Conservation (phyloP, 1,139 yeast species). For the Pichia cactophila region DNA sequence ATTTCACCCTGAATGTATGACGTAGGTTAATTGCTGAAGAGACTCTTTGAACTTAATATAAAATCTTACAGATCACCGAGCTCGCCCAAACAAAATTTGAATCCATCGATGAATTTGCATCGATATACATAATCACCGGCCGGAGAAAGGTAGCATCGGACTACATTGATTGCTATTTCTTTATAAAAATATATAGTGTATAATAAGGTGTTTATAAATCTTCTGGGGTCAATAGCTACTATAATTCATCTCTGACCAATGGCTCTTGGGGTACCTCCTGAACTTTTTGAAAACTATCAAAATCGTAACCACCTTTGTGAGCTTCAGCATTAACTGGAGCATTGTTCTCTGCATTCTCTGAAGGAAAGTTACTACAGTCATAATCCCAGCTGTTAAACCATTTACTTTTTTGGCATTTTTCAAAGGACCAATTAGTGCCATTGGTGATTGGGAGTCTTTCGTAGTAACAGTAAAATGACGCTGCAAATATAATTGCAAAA, state of each 20-base stretch:
- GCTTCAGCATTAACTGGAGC: conserved; percentile 11
- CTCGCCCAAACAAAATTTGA: too few species aligned
- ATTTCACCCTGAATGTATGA: too few species aligned
- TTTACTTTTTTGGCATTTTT: conserved; percentile 55
- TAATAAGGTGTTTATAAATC: neutral
- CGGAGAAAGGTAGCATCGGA: too few species aligned
- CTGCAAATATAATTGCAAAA: conserved; percentile 41
- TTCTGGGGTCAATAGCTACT: neutral
- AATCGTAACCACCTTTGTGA: conserved; percentile 15
- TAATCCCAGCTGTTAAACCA: conserved; percentile 74
- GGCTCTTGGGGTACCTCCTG: conserved; percentile 2
- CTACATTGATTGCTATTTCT: neutral
- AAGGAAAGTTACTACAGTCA: conserved; percentile 58
- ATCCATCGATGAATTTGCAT: too few species aligned
- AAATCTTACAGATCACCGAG: too few species aligned
- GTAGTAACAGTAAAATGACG: conserved; percentile 49
- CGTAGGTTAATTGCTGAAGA: too few species aligned
- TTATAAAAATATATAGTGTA: too few species aligned
- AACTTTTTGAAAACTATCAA: conserved; percentile 19
- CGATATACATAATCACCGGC: too few species aligned
- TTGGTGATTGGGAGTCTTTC: conserved; percentile 69
- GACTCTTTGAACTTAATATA: too few species aligned
- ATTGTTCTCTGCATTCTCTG: conserved; percentile 7
- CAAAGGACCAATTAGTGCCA: conserved; percentile 75
- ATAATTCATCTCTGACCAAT: conserved; percentile 13